phyloP scores from a whole-genome alignment of 2,329 filamentous ascomycete species.

The Ascomycota sp. region DNA sequence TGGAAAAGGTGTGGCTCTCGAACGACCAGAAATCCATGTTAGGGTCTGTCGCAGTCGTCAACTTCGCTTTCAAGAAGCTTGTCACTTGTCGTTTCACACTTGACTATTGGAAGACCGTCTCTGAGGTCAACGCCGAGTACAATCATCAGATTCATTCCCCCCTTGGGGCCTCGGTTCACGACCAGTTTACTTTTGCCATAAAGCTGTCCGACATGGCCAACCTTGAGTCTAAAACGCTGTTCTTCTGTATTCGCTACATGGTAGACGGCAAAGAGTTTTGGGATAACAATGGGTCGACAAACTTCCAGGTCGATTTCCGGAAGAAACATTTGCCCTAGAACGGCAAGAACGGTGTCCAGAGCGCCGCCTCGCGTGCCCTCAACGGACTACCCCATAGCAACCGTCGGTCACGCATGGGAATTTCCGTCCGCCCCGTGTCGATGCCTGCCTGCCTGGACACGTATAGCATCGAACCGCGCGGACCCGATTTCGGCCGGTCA shows the following conservation, averaged over 20 bases:
- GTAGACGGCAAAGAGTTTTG: constrained; percentile 73
- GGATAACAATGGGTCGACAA: constrained; percentile 76
- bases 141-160: constrained; percentile 52
- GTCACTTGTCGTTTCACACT: constrained; percentile 88
- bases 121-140: constrained; percentile 78
- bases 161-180: constrained; percentile 43
- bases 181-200: constrained; percentile 86
- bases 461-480: constrained; percentile 37
- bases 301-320: constrained; percentile 85
- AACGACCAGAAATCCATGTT: constrained; percentile 68
- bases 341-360: constrained; percentile 30
- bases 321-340: constrained; percentile 49
- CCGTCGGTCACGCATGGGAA: constrained; percentile 20
- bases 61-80: constrained; percentile 70
- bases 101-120: constrained; percentile 97
- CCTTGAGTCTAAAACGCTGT: constrained; percentile 76
- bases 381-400: constrained; percentile 45
- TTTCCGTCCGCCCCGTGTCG: constrained; percentile 27
- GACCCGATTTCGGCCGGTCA: constrained; percentile 34
- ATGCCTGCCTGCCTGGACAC: constrained; percentile 43
- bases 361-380: constrained; percentile 25
- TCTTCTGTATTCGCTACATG: constrained; percentile 73
- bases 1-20: constrained; percentile 75
- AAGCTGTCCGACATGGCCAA: constrained; percentile 79
- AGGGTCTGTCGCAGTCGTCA: constrained; percentile 65